Percentiles rank a stretch among this genome's conserved stretches.
Evolutionary conservation across 192 early-diverging fungal species (phyloP).

Genomic region (Coemansia sp.): DNA sequence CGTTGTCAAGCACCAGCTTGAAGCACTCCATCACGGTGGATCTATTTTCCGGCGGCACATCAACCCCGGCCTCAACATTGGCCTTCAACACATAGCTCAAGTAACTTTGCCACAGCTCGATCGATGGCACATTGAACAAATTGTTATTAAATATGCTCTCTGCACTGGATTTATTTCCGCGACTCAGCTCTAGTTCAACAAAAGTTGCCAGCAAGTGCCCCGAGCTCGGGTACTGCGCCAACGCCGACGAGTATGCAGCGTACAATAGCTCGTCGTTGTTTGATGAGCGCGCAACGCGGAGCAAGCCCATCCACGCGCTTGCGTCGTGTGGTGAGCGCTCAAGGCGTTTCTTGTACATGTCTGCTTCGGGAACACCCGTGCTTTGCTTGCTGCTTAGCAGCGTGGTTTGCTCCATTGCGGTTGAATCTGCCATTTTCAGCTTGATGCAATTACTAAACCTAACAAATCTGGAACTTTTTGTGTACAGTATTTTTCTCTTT

Average conservation of each 20-base stretch:
- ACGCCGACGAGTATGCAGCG: slow-evolving; percentile 66
- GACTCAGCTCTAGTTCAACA: slow-evolving; percentile 79
- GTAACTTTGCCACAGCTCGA: slow-evolving; percentile 89
- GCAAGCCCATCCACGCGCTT: slow-evolving; percentile 66
- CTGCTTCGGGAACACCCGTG: slow-evolving; percentile 49
- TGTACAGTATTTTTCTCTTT: no score
- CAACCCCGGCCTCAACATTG: slow-evolving; percentile 59
- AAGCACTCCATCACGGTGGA: slow-evolving; percentile 75
- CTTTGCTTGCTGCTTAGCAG: slow-evolving; percentile 1
- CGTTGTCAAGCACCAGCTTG: slow-evolving; percentile 84
- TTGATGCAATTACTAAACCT: no score
- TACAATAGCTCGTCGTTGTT: slow-evolving; percentile 60
- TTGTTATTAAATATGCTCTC: slow-evolving; percentile 84
- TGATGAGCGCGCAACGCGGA: slow-evolving; percentile 61
- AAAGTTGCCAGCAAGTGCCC: slow-evolving; percentile 79
- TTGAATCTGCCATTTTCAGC: no score
- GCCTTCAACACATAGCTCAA: slow-evolving; percentile 80
- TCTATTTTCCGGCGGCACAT: slow-evolving; percentile 61
- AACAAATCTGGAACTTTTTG: no score
- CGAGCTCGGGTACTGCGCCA: slow-evolving; percentile 78
- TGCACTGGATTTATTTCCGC: slow-evolving; percentile 69
- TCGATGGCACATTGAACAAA: slow-evolving; percentile 75
- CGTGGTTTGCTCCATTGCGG: no score
- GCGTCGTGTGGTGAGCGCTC: slow-evolving; percentile 59
- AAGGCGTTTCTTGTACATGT: slow-evolving; percentile 57